Evolutionary conservation across 2,329 filamentous ascomycete species (phyloP).

Genomic region (Trichoderma pleuroti): DNA sequence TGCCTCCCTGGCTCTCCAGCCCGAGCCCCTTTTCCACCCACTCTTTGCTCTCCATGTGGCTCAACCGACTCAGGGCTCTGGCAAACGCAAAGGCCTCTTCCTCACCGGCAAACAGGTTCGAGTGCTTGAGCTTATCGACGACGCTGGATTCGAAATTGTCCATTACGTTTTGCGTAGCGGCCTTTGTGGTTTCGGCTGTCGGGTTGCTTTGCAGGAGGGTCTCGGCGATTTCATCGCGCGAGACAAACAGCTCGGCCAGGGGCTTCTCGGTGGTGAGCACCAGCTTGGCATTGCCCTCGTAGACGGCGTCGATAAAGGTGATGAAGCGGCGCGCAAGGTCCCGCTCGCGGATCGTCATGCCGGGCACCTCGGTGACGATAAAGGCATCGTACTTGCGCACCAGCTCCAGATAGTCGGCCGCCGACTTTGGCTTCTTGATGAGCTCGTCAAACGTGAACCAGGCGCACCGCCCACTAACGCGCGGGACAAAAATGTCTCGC

Average conservation of each 20-base stretch:
- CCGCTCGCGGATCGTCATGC: constrained; percentile 81
- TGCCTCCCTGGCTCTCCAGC: constrained; percentile 61
- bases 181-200: constrained; percentile 46
- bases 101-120: constrained; percentile 84
- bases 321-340: constrained; percentile 93
- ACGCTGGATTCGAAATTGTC: constrained; percentile 86
- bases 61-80: constrained; percentile 75
- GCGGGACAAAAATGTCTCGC: constrained; percentile 79
- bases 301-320: constrained; percentile 95
- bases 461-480: constrained; percentile 81
- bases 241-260: constrained; percentile 80
- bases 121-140: constrained; percentile 77
- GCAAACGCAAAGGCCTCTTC: constrained; percentile 97
- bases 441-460: constrained; percentile 92
- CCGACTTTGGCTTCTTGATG: constrained; percentile 82
- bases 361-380: constrained; percentile 84
- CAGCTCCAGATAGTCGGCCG: constrained; percentile 92
- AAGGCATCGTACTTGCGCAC: constrained; percentile 89
- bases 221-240: constrained; percentile 63
- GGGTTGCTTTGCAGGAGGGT: constrained; percentile 49
- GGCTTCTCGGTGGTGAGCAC: constrained; percentile 88
- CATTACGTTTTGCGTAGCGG: constrained; percentile 75
- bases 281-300: constrained; percentile 88
- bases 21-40: constrained; percentile 86
- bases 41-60: constrained; percentile 89